A percentile compares a stretch with the other conserved stretches of the same genome.
These are phyloP conservation scores for Fusarium fracticaudum DNA, from an alignment of 2,329 filamentous ascomycete species.

Conservation along the genomic window DNA sequence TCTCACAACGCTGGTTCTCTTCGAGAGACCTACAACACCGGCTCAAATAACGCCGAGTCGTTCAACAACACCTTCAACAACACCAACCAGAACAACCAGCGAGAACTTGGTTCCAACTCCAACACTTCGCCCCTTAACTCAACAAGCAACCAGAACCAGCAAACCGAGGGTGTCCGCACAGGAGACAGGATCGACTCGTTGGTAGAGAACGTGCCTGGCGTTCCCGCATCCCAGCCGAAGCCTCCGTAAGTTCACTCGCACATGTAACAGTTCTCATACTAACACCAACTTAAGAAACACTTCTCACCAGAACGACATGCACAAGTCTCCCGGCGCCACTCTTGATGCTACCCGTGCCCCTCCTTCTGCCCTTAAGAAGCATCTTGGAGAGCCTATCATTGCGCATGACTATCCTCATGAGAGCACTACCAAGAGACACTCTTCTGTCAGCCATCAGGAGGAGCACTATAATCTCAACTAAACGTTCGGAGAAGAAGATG, in stretches of 20 bases:
- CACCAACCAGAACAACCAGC: constrained; percentile 16
- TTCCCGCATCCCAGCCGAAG: constrained; percentile 6
- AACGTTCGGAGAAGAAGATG: too few relatives aligned
- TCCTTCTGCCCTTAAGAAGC: constrained; percentile 38
- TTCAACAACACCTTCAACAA: not conserved
- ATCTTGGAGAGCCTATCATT: constrained; percentile 42
- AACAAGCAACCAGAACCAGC: not conserved
- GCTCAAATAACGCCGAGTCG: not conserved
- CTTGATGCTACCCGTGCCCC: constrained; percentile 40
- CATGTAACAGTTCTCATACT: too few relatives aligned
- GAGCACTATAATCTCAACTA: constrained; percentile 37
- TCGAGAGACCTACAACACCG: not conserved
- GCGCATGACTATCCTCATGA: constrained; percentile 47
- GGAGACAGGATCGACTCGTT: constrained; percentile 22
- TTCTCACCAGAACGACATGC: not conserved
- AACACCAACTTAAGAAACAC: too few relatives aligned
- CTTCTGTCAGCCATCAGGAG: constrained; percentile 46
- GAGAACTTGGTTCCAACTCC: not conserved
- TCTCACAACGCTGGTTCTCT: not conserved
- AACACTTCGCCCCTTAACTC: not conserved
- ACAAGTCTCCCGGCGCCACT: not conserved
- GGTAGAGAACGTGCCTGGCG: constrained; percentile 22
- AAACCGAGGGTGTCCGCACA: constrained; percentile 16
- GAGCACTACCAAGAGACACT: constrained; percentile 43
- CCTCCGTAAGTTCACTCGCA: not conserved